These are phyloP conservation scores for Cladophialophora carrionii DNA, from an alignment of 2,329 filamentous ascomycete genomes.

Conservation along the genomic window DNA sequence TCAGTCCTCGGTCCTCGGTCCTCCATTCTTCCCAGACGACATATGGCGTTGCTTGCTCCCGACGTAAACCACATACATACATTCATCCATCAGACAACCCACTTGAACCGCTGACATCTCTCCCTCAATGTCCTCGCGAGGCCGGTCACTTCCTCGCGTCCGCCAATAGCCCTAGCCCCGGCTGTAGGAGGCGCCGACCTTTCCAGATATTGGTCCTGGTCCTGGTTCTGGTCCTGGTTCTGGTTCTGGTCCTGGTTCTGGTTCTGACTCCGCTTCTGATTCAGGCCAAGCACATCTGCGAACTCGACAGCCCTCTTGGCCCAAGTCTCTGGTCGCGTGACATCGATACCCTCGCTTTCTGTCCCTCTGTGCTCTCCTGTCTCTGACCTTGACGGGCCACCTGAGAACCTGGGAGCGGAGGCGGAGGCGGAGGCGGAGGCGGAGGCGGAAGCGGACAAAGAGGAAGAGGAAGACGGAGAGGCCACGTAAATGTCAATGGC, in stretches of 20 bases:
- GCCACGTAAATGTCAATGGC: slow-evolving; percentile 56
- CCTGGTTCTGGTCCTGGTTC: no score
- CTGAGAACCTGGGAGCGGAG: background rate
- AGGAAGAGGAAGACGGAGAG: background rate
- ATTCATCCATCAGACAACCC: slow-evolving; percentile 15
- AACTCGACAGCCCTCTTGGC: slow-evolving; percentile 52
- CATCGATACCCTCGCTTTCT: background rate
- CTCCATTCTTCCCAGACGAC: no score
- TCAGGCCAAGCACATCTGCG: slow-evolving; percentile 41
- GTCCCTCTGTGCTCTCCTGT: background rate
- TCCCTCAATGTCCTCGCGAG: slow-evolving; percentile 20
- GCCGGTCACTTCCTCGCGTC: slow-evolving; percentile 6
- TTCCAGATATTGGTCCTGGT: no score
- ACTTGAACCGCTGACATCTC: slow-evolving; percentile 23
- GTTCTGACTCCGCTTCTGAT: no score
- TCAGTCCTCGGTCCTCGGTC: no score
- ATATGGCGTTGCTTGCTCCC: no score
- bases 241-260: no score
- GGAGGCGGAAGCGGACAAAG: background rate
- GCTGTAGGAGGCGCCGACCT: background rate
- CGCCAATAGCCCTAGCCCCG: background rate
- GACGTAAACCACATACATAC: no score
- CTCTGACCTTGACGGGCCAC: background rate
- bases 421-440: background rate
- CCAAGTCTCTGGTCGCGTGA: slow-evolving; percentile 45